These are phyloP conservation scores for Comarum palustre DNA, from an alignment of 306 rosid genomes.

Conservation along the genomic window DNA sequence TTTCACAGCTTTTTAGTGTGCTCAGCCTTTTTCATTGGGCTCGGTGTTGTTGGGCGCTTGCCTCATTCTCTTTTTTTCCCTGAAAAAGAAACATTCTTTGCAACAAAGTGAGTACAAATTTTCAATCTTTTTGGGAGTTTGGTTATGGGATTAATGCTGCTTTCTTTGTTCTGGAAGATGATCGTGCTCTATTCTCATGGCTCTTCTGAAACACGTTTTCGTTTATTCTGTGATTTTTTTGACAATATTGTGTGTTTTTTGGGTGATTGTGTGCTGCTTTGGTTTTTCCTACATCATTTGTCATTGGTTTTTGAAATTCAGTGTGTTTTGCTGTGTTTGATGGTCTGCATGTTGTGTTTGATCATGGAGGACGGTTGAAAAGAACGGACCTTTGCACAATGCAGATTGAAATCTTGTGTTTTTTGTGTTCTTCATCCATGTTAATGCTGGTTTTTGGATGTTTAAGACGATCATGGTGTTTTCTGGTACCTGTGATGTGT, in stretches of 20 bases:
- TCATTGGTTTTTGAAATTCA: conserved; percentile 17
- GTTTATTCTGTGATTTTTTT: background rate
- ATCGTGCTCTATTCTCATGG: conserved; percentile 9
- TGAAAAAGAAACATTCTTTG: background rate
- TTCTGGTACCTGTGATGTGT: background rate
- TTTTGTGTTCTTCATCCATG: conserved; percentile 14
- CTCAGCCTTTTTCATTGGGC: background rate
- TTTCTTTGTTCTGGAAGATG: conserved; percentile 1
- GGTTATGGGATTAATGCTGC: conserved; percentile 7
- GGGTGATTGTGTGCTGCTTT: conserved; percentile 1
- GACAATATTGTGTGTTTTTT: background rate
- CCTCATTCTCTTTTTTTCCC: conserved; percentile 12
- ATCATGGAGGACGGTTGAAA: conserved; percentile 27
- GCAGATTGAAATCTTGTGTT: conserved; percentile 35
- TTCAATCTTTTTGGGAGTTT: background rate
- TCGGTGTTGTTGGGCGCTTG: background rate
- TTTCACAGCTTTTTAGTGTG: background rate
- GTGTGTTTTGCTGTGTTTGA: conserved; percentile 19
- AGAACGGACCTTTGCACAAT: conserved; percentile 37
- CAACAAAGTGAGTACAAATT: background rate
- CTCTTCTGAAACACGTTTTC: background rate
- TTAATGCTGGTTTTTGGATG: conserved; percentile 4
- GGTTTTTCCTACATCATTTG: background rate
- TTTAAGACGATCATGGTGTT: background rate
- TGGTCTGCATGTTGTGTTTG: conserved; percentile 41